Percentiles rank a stretch among this genome's conserved stretches.
Conservation (phyloP, 2,329 filamentous ascomycete genomes). For the Bipolaris bicolor region DNA sequence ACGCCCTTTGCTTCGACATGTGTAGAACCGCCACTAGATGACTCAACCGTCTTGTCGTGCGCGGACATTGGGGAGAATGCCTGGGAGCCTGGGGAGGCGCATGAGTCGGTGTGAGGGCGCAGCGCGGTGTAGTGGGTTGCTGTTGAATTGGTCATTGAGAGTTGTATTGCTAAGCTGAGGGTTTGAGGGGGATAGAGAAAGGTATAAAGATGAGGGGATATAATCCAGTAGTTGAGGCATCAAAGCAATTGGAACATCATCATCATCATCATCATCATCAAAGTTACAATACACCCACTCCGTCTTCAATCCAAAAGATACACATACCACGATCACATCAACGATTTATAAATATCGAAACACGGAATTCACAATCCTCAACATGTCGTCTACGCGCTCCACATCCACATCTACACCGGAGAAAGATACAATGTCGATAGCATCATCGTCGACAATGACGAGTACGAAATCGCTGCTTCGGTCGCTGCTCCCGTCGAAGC, state of each 20-base stretch:
- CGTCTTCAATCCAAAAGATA: too few relatives aligned
- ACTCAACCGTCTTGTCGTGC: background rate
- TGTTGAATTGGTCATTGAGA: too few relatives aligned
- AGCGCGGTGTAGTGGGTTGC: background rate
- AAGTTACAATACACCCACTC: too few relatives aligned
- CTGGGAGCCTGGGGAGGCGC: background rate
- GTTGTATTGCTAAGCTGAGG: too few relatives aligned
- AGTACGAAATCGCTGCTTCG: conserved; percentile 34
- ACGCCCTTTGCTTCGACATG: background rate
- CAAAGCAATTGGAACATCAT: too few relatives aligned
- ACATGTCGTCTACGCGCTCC: background rate
- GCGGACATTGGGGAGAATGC: background rate
- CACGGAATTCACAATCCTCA: background rate
- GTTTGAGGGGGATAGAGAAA: too few relatives aligned
- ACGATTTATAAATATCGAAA: background rate
- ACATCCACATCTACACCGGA: conserved; percentile 2
- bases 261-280: too few relatives aligned
- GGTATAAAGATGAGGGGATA: too few relatives aligned
- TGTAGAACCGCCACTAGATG: background rate
- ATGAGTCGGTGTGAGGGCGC: background rate
- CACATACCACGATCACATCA: too few relatives aligned
- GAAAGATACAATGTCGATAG: conserved; percentile 26
- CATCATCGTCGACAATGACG: conserved; percentile 32
- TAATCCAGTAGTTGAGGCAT: too few relatives aligned
- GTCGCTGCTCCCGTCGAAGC: conserved; percentile 27